Evolutionary conservation across 1,284 basidiomycete species (phyloP).

Genomic region (Trichosporon sp.): DNA sequence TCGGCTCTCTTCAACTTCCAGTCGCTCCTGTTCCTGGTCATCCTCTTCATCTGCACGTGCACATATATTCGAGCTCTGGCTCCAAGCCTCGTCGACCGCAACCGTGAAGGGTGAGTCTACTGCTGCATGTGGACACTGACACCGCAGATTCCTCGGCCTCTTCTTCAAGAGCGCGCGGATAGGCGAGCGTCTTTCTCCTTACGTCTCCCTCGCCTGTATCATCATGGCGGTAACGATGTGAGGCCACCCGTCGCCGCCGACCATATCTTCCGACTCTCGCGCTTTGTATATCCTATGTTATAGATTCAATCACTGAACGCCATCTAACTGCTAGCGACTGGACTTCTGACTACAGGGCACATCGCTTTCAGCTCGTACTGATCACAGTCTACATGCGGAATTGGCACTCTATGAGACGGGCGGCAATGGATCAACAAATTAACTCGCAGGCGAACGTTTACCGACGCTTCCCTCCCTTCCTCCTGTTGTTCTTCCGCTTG

Average conservation of each 20-base stretch:
- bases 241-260: not conserved
- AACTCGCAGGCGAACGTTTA: not conserved
- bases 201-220: conserved; percentile 76
- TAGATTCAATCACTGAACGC: not conserved
- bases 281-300: not conserved
- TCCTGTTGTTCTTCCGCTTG: not conserved
- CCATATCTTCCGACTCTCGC: not conserved
- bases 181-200: conserved; percentile 81
- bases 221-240: conserved; percentile 71
- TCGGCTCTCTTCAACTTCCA: conserved; percentile 98
- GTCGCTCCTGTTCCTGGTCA: conserved; percentile 87
- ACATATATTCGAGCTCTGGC: conserved; percentile 90
- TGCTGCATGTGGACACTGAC: not conserved
- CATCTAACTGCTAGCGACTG: not conserved
- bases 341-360: not conserved
- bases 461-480: not conserved
- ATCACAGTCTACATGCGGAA: not conserved
- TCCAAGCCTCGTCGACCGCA: conserved; percentile 86
- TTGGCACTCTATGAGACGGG: too few species aligned
- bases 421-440: too few species aligned
- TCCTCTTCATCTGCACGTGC: conserved; percentile 94
- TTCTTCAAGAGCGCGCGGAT: conserved; percentile 92
- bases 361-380: too few species aligned
- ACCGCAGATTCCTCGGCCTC: conserved; percentile 75
- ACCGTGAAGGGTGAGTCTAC: conserved; percentile 82